phyloP scores from a whole-genome alignment of 2,329 filamentous ascomycete genomes.

The Stemphylium beticola region DNA sequence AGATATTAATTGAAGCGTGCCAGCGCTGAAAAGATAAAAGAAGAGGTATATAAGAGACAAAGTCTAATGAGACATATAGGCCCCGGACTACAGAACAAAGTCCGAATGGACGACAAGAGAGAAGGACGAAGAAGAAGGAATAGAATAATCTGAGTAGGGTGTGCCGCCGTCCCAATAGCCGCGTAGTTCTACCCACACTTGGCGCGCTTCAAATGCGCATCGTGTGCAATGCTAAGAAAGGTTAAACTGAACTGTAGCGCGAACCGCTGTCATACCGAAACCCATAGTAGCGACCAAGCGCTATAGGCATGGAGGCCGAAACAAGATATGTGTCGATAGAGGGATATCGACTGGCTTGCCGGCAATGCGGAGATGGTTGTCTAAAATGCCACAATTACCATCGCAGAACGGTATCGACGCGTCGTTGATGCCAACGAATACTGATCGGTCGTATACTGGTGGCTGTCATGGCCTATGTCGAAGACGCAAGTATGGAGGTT shows the following conservation, averaged over 20 bases:
- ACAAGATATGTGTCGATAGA: background rate
- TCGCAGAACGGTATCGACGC: background rate
- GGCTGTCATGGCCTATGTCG: background rate
- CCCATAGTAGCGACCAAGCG: too few relatives aligned
- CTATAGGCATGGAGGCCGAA: background rate
- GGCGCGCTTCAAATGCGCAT: background rate
- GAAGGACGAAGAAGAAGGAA: background rate
- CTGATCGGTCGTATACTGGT: background rate
- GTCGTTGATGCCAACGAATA: background rate
- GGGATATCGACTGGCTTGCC: background rate
- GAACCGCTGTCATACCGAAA: background rate
- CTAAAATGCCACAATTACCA: background rate
- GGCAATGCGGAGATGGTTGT: background rate
- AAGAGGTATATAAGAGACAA: background rate
- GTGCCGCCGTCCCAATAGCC: background rate
- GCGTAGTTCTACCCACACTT: background rate
- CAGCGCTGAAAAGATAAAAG: conserved; percentile 20
- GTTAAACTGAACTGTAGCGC: background rate
- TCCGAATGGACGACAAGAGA: background rate
- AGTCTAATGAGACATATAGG: background rate
- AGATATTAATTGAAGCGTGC: conserved; percentile 26
- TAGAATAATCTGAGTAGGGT: background rate
- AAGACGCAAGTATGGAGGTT: background rate
- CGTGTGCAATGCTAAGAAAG: background rate
- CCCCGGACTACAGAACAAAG: background rate